These are phyloP conservation scores for Diutina scorzettiae DNA, from an alignment of 1,139 yeast genomes.

Conservation along the genomic window DNA sequence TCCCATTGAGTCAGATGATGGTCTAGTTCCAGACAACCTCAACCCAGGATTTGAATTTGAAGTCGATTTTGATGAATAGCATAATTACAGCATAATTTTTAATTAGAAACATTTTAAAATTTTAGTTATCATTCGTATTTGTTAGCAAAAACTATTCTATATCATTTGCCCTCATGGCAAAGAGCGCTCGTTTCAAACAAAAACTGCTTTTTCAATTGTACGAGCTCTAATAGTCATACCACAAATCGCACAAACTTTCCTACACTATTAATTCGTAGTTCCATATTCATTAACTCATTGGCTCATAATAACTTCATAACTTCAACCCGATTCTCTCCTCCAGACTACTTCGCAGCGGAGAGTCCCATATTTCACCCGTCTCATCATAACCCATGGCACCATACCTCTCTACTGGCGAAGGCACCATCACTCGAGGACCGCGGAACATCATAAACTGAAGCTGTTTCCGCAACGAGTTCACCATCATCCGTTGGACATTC, in stretches of 20 bases:
- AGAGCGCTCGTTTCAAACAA: too few relatives aligned
- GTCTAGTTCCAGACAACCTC: too few relatives aligned
- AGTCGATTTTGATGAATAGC: not conserved
- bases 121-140: not conserved
- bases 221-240: too few relatives aligned
- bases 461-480: slow-evolving; percentile 39
- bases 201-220: too few relatives aligned
- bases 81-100: too few relatives aligned
- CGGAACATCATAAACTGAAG: slow-evolving; percentile 33
- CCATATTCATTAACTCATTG: not conserved
- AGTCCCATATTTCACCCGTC: not conserved
- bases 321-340: slow-evolving; percentile 3
- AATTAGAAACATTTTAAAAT: too few relatives aligned
- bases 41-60: too few relatives aligned
- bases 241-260: too few relatives aligned
- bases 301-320: not conserved
- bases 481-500: slow-evolving; percentile 31
- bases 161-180: too few relatives aligned
- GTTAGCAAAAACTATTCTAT: too few relatives aligned
- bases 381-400: not conserved
- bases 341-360: not conserved
- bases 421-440: slow-evolving; percentile 3
- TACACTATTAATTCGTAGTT: not conserved
- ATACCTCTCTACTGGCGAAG: not conserved
- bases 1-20: too few relatives aligned